phyloP scores from a whole-genome alignment of 768 basidiomycete species.

The Suillus subluteus region DNA sequence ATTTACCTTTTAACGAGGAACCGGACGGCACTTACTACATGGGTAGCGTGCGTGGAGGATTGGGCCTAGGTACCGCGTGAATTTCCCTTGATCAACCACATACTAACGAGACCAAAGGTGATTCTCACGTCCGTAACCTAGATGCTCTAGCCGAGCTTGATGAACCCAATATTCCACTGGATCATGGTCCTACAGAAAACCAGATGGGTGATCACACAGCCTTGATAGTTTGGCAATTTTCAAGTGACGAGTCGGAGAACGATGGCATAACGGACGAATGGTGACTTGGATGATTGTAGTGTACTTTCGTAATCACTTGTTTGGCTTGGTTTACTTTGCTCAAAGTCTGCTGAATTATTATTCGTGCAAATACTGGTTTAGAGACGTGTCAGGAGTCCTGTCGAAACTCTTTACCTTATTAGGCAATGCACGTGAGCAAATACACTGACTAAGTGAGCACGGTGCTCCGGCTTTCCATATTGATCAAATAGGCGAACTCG shows the following conservation, averaged over 20 bases:
- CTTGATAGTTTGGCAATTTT: not conserved
- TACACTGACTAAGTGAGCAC: too few species aligned
- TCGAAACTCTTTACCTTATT: too few species aligned
- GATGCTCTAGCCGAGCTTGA: not conserved
- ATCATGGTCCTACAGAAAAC: not conserved
- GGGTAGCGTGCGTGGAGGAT: too few species aligned
- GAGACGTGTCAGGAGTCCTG: too few species aligned
- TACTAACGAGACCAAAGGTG: not conserved
- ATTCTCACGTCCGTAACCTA: not conserved
- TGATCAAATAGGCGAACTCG: conserved; percentile 43
- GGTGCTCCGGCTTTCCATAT: too few species aligned
- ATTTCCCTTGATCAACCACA: not conserved
- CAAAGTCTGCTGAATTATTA: too few species aligned
- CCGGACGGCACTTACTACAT: too few species aligned
- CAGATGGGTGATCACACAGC: not conserved
- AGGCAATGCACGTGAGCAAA: too few species aligned
- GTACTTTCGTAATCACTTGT: not conserved
- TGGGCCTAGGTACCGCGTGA: not conserved
- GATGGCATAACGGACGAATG: not conserved
- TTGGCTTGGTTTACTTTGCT: too few species aligned
- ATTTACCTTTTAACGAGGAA: too few species aligned
- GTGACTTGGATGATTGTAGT: not conserved
- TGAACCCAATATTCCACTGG: not conserved
- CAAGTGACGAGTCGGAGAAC: not conserved
- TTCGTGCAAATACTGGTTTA: too few species aligned